A percentile compares a stretch with the other conserved stretches of the same genome.
phyloP scores from a whole-genome alignment of 139 green algal species.

The Chlorella vulgaris region DNA sequence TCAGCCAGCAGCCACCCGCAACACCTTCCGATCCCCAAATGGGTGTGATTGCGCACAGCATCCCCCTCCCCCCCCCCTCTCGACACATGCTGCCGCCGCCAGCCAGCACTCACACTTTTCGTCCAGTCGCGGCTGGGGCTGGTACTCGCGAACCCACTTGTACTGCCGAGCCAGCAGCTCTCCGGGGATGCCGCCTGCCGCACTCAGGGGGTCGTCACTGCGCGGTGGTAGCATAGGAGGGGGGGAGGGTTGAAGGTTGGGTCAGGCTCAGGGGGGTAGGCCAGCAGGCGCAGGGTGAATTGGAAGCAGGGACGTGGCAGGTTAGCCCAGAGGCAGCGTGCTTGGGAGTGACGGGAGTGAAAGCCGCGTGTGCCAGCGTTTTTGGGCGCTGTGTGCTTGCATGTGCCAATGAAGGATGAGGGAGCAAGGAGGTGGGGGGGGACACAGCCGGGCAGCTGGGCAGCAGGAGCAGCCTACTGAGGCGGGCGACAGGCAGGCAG shows the following conservation, averaged over 20 bases:
- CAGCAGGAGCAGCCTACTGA: no score
- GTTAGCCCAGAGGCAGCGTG: no score
- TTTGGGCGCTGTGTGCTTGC: background rate
- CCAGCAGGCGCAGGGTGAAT: no score
- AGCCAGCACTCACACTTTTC: slow-evolving; percentile 31
- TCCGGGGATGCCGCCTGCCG: background rate
- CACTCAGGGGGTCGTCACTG: slow-evolving; percentile 5
- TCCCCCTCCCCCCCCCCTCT: background rate
- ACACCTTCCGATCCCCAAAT: background rate
- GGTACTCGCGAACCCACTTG: slow-evolving; percentile 65
- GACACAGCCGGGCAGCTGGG: background rate
- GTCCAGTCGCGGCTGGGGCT: slow-evolving; percentile 33
- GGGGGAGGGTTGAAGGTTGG: background rate
- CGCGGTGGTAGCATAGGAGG: background rate
- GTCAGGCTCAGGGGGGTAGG: no score
- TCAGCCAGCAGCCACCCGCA: no score
- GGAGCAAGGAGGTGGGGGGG: background rate
- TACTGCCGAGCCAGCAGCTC: slow-evolving; percentile 41
- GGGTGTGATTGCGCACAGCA: background rate
- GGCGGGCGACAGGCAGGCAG: no score
- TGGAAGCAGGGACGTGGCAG: no score
- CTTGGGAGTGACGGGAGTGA: no score
- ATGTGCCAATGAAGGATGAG: background rate
- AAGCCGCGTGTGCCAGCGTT: background rate
- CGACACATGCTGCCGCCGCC: no score